phyloP scores from a whole-genome alignment of 176 grass and related monocot species.

The Lolium multiflorum region DNA sequence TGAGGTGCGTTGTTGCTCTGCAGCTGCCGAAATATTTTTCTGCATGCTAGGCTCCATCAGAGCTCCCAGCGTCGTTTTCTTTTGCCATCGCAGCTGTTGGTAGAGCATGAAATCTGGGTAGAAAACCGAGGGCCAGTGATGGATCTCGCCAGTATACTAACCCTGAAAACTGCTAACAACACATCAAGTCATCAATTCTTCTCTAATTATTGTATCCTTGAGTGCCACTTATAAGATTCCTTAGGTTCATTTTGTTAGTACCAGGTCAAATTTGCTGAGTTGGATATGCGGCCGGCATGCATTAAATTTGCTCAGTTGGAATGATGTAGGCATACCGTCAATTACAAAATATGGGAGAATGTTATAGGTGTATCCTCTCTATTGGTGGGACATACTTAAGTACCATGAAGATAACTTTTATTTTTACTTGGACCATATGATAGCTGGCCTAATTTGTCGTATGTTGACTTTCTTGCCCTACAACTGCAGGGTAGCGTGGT shows the following conservation, averaged over 20 bases:
- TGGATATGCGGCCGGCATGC: neutral
- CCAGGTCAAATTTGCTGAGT: neutral
- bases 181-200: neutral
- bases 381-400: conserved; percentile 3
- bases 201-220: neutral
- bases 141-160: neutral
- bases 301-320: neutral
- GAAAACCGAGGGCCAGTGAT: neutral
- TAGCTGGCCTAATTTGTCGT: neutral
- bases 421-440: neutral
- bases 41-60: neutral
- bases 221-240: conserved; percentile 10
- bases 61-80: neutral
- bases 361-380: conserved; percentile 2
- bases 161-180: neutral
- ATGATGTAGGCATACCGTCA: neutral
- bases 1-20: neutral
- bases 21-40: neutral
- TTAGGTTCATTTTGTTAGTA: neutral
- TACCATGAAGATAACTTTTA: neutral
- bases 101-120: neutral
- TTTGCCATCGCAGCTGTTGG: neutral
- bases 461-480: conserved; percentile 25
- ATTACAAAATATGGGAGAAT: conserved; percentile 13
- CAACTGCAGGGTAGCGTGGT: neutral